phyloP scores from a whole-genome alignment of 2,329 filamentous ascomycete species.

The Emmonsiellopsis sp. region DNA sequence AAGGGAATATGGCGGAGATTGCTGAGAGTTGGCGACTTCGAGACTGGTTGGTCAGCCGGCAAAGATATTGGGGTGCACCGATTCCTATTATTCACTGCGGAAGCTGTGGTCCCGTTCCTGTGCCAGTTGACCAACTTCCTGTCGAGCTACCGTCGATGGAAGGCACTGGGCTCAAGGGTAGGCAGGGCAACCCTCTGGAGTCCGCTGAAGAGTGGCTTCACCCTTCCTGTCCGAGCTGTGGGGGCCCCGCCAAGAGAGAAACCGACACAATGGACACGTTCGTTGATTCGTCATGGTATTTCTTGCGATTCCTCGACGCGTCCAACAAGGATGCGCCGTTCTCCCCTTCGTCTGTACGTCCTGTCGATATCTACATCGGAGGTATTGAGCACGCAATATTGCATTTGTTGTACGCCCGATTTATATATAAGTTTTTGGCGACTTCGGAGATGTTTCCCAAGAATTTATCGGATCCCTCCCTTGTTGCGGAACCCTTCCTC shows the following conservation, averaged over 20 bases:
- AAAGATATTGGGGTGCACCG: slow-evolving; percentile 84
- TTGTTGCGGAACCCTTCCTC: slow-evolving; percentile 64
- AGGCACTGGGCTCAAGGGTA: slow-evolving; percentile 57
- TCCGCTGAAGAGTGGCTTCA: slow-evolving; percentile 64
- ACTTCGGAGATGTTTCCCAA: slow-evolving; percentile 32
- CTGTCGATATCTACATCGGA: slow-evolving; percentile 81
- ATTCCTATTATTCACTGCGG: slow-evolving; percentile 80
- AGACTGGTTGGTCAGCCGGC: slow-evolving; percentile 87
- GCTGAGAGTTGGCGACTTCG: slow-evolving; percentile 69
- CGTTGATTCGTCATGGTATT: slow-evolving; percentile 94
- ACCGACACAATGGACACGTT: slow-evolving; percentile 97
- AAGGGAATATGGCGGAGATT: slow-evolving; percentile 49
- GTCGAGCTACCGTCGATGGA: slow-evolving; percentile 63
- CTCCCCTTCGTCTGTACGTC: slow-evolving; percentile 48
- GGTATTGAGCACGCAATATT: slow-evolving; percentile 87
- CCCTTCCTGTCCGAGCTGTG: slow-evolving; percentile 62
- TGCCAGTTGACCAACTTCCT: slow-evolving; percentile 66
- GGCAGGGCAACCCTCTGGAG: slow-evolving; percentile 68
- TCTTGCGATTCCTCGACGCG: slow-evolving; percentile 54
- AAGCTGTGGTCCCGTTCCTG: slow-evolving; percentile 67
- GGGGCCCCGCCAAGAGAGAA: slow-evolving; percentile 62
- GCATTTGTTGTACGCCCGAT: slow-evolving; percentile 79
- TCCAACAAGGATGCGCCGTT: slow-evolving; percentile 55
- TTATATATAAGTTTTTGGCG: slow-evolving; percentile 80
- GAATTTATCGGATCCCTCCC: slow-evolving; percentile 12